Conservation (phyloP, 768 basidiomycete genomes). For the Podaxis sp. region DNA sequence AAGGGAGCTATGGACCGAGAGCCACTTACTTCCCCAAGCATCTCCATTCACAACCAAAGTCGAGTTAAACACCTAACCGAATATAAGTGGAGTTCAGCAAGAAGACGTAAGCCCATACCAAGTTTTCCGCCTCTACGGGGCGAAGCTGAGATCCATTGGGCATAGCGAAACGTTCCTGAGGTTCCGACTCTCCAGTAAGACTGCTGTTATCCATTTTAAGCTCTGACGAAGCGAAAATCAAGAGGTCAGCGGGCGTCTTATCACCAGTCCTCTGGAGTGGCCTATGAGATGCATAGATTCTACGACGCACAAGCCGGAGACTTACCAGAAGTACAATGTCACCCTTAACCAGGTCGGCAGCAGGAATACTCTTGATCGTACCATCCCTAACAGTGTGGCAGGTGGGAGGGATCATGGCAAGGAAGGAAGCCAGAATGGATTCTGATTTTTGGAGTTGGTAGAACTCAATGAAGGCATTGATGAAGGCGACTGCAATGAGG, state of each 20-base stretch:
- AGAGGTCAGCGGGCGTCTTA: slow-evolving; percentile 69
- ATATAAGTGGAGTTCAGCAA: neutral
- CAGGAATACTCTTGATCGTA: slow-evolving; percentile 53
- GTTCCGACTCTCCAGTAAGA: slow-evolving; percentile 70
- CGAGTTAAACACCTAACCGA: slow-evolving; percentile 61
- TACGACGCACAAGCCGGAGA: neutral
- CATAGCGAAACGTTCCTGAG: slow-evolving; percentile 55
- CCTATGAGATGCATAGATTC: neutral
- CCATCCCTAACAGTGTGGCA: slow-evolving; percentile 64
- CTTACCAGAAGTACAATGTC: slow-evolving; percentile 63
- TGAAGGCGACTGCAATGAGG: slow-evolving; percentile 63
- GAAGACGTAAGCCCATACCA: slow-evolving; percentile 35
- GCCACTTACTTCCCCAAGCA: slow-evolving; percentile 58
- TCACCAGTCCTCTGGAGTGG: slow-evolving; percentile 56
- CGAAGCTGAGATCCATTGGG: slow-evolving; percentile 46
- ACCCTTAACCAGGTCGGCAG: slow-evolving; percentile 63
- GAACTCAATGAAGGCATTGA: slow-evolving; percentile 72
- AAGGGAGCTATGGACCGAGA: neutral
- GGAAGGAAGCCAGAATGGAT: slow-evolving; percentile 68
- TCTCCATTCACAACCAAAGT: slow-evolving; percentile 70
- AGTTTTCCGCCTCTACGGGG: slow-evolving; percentile 64
- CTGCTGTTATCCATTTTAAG: slow-evolving; percentile 73
- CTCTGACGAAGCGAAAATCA: slow-evolving; percentile 59
- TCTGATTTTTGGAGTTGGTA: slow-evolving; percentile 74
- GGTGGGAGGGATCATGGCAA: slow-evolving; percentile 72